Conservation (phyloP, 2,329 filamentous ascomycete species). For the Fonsecaea multimorphosa region DNA sequence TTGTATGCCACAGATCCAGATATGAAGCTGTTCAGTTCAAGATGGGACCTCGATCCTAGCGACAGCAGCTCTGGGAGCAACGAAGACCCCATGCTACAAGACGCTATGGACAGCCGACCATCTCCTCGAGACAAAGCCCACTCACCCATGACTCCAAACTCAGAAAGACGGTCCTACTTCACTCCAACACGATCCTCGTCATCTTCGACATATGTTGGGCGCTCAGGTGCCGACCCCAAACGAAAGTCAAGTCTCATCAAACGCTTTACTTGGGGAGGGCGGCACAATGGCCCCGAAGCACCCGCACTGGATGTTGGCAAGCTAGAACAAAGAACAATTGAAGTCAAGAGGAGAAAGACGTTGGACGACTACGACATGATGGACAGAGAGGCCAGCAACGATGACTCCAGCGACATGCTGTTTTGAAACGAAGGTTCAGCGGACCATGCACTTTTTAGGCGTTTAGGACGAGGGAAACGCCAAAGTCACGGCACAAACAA, state of each 20-base stretch:
- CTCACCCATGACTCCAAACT: constrained; percentile 15
- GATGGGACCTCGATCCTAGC: constrained; percentile 29
- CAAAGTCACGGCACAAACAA: not conserved
- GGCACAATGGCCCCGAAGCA: constrained; percentile 17
- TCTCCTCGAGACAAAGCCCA: constrained; percentile 14
- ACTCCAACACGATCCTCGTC: constrained; percentile 21
- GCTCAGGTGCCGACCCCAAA: constrained; percentile 24
- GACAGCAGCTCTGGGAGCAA: constrained; percentile 28
- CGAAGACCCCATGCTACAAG: constrained; percentile 29
- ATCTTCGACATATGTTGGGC: constrained; percentile 24
- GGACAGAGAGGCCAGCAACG: constrained; percentile 24
- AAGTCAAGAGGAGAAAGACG: constrained; percentile 37
- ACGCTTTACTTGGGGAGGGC: constrained; percentile 33
- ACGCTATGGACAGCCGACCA: constrained; percentile 4
- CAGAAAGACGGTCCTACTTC: constrained; percentile 30
- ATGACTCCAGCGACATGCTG: constrained; percentile 34
- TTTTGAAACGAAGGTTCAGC: constrained; percentile 16
- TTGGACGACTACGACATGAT: constrained; percentile 35
- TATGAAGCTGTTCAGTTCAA: constrained; percentile 31
- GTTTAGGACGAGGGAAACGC: constrained; percentile 9
- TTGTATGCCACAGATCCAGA: constrained; percentile 37
- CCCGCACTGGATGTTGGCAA: constrained; percentile 21
- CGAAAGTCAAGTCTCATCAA: constrained; percentile 32
- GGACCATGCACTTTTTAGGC: constrained; percentile 3
- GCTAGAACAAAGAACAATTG: constrained; percentile 29